Percentiles rank a stretch among this genome's conserved stretches.
These are phyloP conservation scores for Flaveria brownii DNA, from an alignment of 129 eudicot genomes.

Conservation along the genomic window DNA sequence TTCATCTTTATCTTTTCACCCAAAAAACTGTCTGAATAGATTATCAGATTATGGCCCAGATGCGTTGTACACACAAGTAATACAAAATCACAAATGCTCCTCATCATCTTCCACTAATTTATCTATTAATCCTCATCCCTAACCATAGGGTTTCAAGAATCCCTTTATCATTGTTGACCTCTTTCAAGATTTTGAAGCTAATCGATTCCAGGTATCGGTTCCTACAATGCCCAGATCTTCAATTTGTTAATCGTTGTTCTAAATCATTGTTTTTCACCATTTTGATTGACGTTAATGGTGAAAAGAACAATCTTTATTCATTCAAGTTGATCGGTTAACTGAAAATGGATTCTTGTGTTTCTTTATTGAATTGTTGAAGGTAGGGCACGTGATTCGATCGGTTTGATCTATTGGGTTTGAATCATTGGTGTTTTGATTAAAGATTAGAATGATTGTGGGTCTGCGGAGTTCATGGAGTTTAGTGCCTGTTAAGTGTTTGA, in stretches of 20 bases:
- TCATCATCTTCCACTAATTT: constrained; percentile 20
- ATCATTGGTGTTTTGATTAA: not conserved
- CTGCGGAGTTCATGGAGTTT: too few species aligned
- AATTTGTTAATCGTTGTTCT: not conserved
- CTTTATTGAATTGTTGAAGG: constrained; percentile 1
- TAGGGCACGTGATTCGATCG: not conserved
- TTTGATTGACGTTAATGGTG: constrained; percentile 1
- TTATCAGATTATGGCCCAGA: constrained; percentile 21
- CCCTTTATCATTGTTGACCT: not conserved
- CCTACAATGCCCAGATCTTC: not conserved
- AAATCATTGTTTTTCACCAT: not conserved
- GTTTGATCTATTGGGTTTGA: constrained; percentile 12
- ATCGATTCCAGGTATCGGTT: constrained; percentile 54
- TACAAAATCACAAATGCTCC: constrained; percentile 15
- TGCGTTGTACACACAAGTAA: constrained; percentile 17
- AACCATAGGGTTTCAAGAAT: constrained; percentile 28
- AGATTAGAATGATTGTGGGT: constrained; percentile 2
- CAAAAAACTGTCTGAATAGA: constrained; percentile 19
- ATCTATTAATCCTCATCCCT: not conserved
- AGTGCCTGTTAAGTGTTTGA: constrained; percentile 4
- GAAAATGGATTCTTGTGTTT: not conserved
- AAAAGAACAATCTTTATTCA: constrained; percentile 9
- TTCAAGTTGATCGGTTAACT: constrained; percentile 2
- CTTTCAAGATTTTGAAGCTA: constrained; percentile 46
- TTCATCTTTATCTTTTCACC: constrained; percentile 20